Base-by-base conservation (phyloP, 176 grass and related monocot genomes). In the Aechmea fasciata region DNA sequence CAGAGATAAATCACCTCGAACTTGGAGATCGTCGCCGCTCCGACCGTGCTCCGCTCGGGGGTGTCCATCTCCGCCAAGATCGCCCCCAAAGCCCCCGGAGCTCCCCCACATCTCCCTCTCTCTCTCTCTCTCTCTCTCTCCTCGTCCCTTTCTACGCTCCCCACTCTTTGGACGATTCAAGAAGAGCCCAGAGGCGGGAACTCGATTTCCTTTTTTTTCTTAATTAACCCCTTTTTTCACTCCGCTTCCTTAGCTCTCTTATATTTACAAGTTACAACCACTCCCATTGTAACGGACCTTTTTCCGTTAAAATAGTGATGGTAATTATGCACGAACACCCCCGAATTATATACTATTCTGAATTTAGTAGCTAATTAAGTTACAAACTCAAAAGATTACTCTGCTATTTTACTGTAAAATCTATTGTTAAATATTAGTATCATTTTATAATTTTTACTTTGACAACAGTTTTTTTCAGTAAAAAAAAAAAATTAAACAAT, bases 61-160 rank as follows among this genome's bases (percentile, higher is more conserved):
- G 87, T 85, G 57, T 97, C 93, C 93, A 97, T 97, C 71, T 77
- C 85, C 66, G 50, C 65, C 65, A 74, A 69, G 17, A 22, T 18
- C 52, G 22, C 22, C 49, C 55, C 63, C 67, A 65, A 65, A 28
- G 57, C 51, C 47, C 26, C 11, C 14, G 18, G 9, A 73, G 55
- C 63, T 70, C n/a, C 48, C 33, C 72, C 19, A 54, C 77, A 80
- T 75, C 51, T 25, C 73, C 23, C 54, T n/a, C 71, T 0, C 15
- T 47, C 73, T 26, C 57, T 49, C 51, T 49, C 62, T 10, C 12
- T 49, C 65, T 28, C 48, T 75, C 73, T 3, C 57, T 49, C 11
- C 64, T 64, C 54, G 69, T 78, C 76, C 14, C 47, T 78, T 71
- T 81, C 63, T 69, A 69, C 62, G 71, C 54, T 49, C 54, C 49